phyloP scores from a whole-genome alignment of 257 asterid genomes.

The Primulina tabacum region DNA sequence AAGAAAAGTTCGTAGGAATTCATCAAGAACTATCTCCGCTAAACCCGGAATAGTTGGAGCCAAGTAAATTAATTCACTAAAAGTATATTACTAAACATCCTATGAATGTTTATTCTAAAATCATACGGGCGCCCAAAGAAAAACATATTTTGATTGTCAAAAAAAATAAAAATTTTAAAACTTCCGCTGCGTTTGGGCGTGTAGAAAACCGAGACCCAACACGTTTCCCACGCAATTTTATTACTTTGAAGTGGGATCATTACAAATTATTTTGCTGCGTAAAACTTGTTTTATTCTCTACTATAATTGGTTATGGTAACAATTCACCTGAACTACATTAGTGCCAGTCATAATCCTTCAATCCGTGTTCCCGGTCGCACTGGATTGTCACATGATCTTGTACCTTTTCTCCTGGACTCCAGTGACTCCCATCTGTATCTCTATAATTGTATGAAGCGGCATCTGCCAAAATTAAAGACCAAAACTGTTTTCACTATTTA shows the following conservation, averaged over 20 bases:
- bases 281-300: neutral
- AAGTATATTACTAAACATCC: no score
- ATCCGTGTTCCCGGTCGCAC: neutral
- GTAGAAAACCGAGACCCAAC: no score
- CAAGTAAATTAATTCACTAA: no score
- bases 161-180: no score
- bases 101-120: no score
- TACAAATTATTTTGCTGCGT: neutral
- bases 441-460: conserved; percentile 96
- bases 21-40: no score
- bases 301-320: neutral
- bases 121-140: no score
- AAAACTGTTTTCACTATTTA: neutral
- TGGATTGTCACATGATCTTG: conserved; percentile 66
- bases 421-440: conserved; percentile 97
- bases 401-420: conserved; percentile 99
- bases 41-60: no score
- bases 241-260: neutral
- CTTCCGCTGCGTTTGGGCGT: no score
- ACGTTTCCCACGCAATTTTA: neutral
- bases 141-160: no score
- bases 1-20: no score
- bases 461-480: conserved; percentile 44
- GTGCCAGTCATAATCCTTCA: neutral
- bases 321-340: neutral